Evolutionary conservation across 1,139 yeast species (phyloP), one percentile per base, ranked within the genome.

Genomic region (Schizosaccharomyces versatilis): DNA sequence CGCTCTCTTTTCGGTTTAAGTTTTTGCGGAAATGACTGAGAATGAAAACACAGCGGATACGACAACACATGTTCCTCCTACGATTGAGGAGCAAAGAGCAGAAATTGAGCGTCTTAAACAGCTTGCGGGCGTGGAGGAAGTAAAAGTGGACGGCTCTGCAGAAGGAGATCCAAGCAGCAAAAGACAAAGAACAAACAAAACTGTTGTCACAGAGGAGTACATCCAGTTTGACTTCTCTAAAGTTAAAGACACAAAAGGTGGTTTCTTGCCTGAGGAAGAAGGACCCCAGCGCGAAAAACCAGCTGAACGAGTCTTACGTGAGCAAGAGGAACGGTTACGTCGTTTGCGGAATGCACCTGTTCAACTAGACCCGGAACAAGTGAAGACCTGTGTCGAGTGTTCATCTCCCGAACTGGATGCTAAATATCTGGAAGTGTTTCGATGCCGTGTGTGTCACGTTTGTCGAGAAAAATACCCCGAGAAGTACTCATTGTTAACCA

Each of bases 171-270:
- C 32, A 24, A 24, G 5, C 32, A 5, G 5, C 32, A 44, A 44
- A 44, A 17, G 49, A n/a, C 19, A 44, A 14, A 32, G 49, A 3
- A 32, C 36, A 9, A 17, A n/a, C 6, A 9, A 44, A 6, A 19
- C 49, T 6, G 49, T 19, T 8, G 32, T 70, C 66, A 62, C 68
- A 55, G 57, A 85, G 64, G 54, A 55, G 7, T 93, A 86, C 66
- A 88, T 93, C 54, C 98, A 93, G 61, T 93, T 80, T 67, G 72
- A 93, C 67, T 77, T 93, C 61, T 77, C 96, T 2, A 83, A 88
- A 19, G 83, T 93, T 84, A 77, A 78, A 60, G 96, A 93, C 64
- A 71, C 85, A 1, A 76, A 78, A 62, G 97, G 96, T 61, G 98
- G 98, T 14, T 90, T 81, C 64, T 72, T 88, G 53, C 14, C n/a